phyloP scores from a whole-genome alignment of 148 eudicot genomes.

The Linanthus parryae region DNA sequence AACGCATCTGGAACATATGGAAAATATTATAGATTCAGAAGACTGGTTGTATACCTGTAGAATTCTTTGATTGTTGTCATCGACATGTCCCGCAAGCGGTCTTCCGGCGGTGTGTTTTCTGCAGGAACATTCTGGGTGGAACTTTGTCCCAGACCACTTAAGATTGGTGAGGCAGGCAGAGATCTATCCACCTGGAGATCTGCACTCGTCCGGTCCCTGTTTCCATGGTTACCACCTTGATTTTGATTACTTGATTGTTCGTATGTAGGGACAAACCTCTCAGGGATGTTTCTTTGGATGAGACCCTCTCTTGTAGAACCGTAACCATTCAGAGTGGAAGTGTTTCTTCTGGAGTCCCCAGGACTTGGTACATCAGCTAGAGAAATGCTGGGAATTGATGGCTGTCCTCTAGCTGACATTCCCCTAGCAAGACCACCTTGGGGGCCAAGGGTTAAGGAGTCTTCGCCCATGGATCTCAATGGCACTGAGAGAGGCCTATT shows the following conservation, averaged over 20 bases:
- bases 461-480: conserved; percentile 54
- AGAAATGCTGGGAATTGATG: conserved; percentile 27
- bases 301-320: conserved; percentile 45
- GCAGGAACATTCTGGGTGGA: conserved; percentile 21
- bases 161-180: conserved; percentile 29
- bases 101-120: conserved; percentile 58
- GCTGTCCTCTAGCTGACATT: conserved; percentile 70
- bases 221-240: conserved; percentile 19
- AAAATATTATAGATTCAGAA: neutral
- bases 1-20: neutral
- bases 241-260: conserved; percentile 44
- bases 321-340: conserved; percentile 44
- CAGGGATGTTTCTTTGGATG: conserved; percentile 27
- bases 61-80: conserved; percentile 65
- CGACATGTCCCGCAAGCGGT: conserved; percentile 52
- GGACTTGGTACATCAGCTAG: conserved; percentile 29
- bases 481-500: conserved; percentile 50
- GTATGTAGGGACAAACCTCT: conserved; percentile 32
- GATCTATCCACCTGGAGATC: conserved; percentile 38
- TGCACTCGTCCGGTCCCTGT: conserved; percentile 36
- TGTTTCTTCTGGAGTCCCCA: conserved; percentile 46
- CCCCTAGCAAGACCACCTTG: conserved; percentile 92
- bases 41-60: conserved; percentile 46
- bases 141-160: conserved; percentile 18
- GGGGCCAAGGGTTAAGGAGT: conserved; percentile 73